Base-by-base conservation (phyloP, 768 basidiomycete species). In the Suillus variegatus region DNA sequence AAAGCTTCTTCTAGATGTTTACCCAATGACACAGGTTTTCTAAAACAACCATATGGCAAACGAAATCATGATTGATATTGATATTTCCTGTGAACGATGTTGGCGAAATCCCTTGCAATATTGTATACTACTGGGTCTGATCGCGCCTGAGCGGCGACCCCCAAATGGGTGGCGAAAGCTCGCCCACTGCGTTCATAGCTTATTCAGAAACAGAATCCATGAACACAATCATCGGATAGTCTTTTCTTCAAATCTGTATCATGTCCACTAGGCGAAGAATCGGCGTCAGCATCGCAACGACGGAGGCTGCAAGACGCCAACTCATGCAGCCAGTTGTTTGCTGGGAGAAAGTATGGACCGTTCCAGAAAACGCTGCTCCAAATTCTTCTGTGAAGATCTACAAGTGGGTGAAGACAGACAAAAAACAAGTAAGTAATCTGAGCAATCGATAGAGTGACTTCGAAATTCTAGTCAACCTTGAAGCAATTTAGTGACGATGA, bases 401-500 rank as follows among this genome's bases (percentile, higher is more conserved):
- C 71, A 89, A 88, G 73, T 94, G 93, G 93, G 85, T 90, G 13
- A 90, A 88, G 73, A 91, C 91, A 16, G 90, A 93, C 64, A 91
- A 88, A 75, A 81, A 81, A 56, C 93, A 92, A 82, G 93, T 91
- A 70, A 62, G 85, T 67, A 28, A n/a, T 61, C 56, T 51, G 56
- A 32, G 12, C 62, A 47, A 28, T 46, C 58, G 54, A 51, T 25
- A 38, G 52, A 49, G 44, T 35, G 35, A 38, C 43, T 61, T 44
- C 16, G 47, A 44, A 44, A 64, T 64, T 36, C 55, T 64, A 49
- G 56, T 38, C 55, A 65, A 52, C 62, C 43, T 66, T 61, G 67
- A 74, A 95, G 93, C 91, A 93, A 83, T 95, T 94, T 71, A 93
- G 90, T 71, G 93, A 94, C 71, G 91, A 94, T 65, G 93, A 94